Evolutionary conservation across 2,329 filamentous ascomycete species (phyloP), one percentile per base, ranked within the genome.

Genomic region (Lachnum nothofagi): DNA sequence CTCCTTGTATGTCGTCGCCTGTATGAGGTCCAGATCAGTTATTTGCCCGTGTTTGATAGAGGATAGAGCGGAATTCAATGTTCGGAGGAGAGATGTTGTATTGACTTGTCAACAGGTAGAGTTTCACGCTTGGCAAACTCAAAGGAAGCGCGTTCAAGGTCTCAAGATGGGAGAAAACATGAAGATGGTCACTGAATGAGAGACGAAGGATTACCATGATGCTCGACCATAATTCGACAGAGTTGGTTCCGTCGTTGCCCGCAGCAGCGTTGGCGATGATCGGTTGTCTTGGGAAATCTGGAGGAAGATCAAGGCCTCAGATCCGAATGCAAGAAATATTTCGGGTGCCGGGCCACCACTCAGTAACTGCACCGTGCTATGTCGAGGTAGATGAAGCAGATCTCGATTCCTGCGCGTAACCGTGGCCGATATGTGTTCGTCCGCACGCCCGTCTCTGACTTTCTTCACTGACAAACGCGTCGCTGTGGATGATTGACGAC

Each of bases 201-300:
- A n/a, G n/a, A n/a, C n/a, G 49, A 57, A 63, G 54, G 35, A 42
- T 60, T 52, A 43, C 58, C 58, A 65, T 64, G 58, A 54, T 55
- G 53, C 61, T 65, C 61, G 54, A 64, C 59, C 62, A 65, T 65
- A 64, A 43, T 63, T 62, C 49, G 48, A 29, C 44, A 33, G 27
- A 29, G 42, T 37, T 19, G 44, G 33, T 16, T 39, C 20, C 37
- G 22, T 19, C n/a, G 20, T 24, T 20, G 12, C 5, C 20, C 22
- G 20, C 20, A 39, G 10, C 20, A 16, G 37, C n/a, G n/a, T n/a
- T n/a, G n/a, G n/a, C n/a, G 37, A 23, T 39, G 37, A 39, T 25
- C 20, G 37, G 19, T 39, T 14, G 37, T 4, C 19, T 22, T 22
- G 17, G 9, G 20, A 39, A 23, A 24, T 39, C 37, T 39, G 6